phyloP scores from a whole-genome alignment of 1,139 yeast species.

The Yamadazyma buinensis region DNA sequence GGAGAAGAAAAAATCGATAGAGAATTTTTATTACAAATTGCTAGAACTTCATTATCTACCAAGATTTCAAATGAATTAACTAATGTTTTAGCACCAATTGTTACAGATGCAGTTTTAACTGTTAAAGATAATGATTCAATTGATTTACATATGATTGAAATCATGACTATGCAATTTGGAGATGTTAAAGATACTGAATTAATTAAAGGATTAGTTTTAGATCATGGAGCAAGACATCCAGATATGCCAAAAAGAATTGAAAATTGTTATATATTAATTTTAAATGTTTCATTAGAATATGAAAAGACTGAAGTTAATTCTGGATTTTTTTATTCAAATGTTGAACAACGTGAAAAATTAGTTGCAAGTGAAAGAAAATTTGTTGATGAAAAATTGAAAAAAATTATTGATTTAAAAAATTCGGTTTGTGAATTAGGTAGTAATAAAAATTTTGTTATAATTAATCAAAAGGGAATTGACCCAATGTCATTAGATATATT shows the following conservation, averaged over 20 bases:
- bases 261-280: conserved; percentile 79
- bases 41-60: conserved; percentile 83
- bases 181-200: conserved; percentile 80
- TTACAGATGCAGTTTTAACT: conserved; percentile 90
- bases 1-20: conserved; percentile 57
- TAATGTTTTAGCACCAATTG: conserved; percentile 84
- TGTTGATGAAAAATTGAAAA: conserved; percentile 89
- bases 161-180: conserved; percentile 97
- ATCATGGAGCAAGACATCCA: conserved; percentile 99
- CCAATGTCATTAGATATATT: conserved; percentile 95
- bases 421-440: conserved; percentile 80
- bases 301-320: conserved; percentile 98
- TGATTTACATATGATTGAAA: conserved; percentile 96
- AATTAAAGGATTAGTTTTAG: conserved; percentile 86
- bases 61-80: conserved; percentile 76
- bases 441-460: conserved; percentile 81
- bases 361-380: conserved; percentile 92
- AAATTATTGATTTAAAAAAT: conserved; percentile 89
- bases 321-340: conserved; percentile 89
- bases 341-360: conserved; percentile 93
- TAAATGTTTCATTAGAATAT: conserved; percentile 93
- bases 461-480: conserved; percentile 98
- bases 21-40: conserved; percentile 86
- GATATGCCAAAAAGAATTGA: conserved; percentile 92
- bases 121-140: conserved; percentile 54